phyloP scores from a whole-genome alignment of 768 basidiomycete species.

The Agrocybe chaxingu region DNA sequence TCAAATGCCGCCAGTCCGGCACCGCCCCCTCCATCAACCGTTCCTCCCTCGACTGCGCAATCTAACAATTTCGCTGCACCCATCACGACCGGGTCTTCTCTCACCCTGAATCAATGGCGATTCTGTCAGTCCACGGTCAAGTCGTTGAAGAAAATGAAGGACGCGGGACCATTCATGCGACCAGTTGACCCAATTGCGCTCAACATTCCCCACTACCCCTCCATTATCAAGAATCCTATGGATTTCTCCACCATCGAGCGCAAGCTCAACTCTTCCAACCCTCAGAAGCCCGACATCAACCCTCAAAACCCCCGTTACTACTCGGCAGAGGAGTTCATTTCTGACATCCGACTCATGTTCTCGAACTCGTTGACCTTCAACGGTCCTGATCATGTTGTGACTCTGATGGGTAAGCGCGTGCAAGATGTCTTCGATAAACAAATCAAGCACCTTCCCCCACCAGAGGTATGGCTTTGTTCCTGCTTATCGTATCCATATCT shows the following conservation, averaged over 20 bases:
- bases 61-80: constrained; percentile 14
- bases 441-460: constrained; percentile 77
- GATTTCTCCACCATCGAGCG: constrained; percentile 90
- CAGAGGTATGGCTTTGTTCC: constrained; percentile 55
- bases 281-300: constrained; percentile 70
- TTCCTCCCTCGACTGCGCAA: constrained; percentile 17
- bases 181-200: constrained; percentile 89
- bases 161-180: constrained; percentile 73
- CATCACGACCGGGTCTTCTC: constrained; percentile 31
- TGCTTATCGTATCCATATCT: constrained; percentile 9
- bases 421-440: constrained; percentile 87
- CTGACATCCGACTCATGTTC: constrained; percentile 86
- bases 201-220: constrained; percentile 84
- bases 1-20: constrained; percentile 35
- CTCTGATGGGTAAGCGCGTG: constrained; percentile 75
- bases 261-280: constrained; percentile 80
- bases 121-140: constrained; percentile 78
- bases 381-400: constrained; percentile 82
- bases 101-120: constrained; percentile 72
- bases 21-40: constrained; percentile 20
- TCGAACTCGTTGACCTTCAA: constrained; percentile 90
- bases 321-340: constrained; percentile 75
- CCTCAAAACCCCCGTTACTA: constrained; percentile 72
- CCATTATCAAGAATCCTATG: constrained; percentile 89
- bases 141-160: constrained; percentile 82